Evolutionary conservation across 1,284 basidiomycete genomes (phyloP).

Genomic region (Anthracocystis panici-leucophaei): DNA sequence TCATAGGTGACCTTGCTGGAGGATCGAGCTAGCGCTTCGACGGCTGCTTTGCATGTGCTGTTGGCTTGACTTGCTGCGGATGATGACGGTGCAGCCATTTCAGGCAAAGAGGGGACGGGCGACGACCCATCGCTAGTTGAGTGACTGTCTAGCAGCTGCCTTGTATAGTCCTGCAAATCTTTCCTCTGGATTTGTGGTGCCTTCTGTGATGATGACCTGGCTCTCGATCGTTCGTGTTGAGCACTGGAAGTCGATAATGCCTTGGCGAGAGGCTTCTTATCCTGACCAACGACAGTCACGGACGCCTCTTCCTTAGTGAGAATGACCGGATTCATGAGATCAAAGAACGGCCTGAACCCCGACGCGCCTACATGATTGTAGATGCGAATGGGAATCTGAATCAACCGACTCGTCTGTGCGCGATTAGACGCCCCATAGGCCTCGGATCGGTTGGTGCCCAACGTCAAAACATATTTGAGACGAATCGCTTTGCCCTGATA

Average conservation of each 20-base stretch:
- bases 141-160: constrained; percentile 22
- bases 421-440: constrained; percentile 5
- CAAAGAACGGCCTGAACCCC: constrained; percentile 70
- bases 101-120: constrained; percentile 6
- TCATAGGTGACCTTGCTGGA: constrained; percentile 77
- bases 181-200: constrained; percentile 16
- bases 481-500: constrained; percentile 84
- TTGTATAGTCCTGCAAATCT: constrained; percentile 30
- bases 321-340: constrained; percentile 71
- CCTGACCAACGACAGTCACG: constrained; percentile 28
- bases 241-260: not conserved
- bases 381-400: constrained; percentile 87
- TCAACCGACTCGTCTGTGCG: constrained; percentile 77
- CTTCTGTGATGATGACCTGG: not conserved
- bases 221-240: not conserved
- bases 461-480: constrained; percentile 88
- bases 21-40: constrained; percentile 88
- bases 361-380: constrained; percentile 79
- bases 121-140: constrained; percentile 8
- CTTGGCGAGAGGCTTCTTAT: not conserved
- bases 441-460: constrained; percentile 80
- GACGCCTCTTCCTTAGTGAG: constrained; percentile 67
- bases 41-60: constrained; percentile 82
- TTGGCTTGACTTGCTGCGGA: not conserved
- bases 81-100: constrained; percentile 12